Conservation (phyloP, 2,329 filamentous ascomycete genomes). For the Trichophyton simii region DNA sequence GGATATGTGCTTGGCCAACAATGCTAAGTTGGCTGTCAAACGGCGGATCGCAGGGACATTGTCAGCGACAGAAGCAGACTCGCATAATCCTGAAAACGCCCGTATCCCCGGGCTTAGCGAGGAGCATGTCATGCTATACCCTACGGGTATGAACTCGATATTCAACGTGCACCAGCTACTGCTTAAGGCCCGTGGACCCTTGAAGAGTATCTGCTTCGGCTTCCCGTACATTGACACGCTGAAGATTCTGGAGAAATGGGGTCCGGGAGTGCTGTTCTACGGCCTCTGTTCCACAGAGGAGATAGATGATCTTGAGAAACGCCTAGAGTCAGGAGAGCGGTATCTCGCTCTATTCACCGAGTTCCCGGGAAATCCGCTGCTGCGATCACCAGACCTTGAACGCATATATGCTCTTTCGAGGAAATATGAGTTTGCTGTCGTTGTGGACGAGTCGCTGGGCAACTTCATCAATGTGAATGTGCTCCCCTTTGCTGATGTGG, state of each 20-base stretch:
- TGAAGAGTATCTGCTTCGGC: slow-evolving; percentile 81
- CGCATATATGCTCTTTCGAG: slow-evolving; percentile 73
- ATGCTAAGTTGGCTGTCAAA: slow-evolving; percentile 74
- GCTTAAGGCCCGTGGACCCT: slow-evolving; percentile 48
- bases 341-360: slow-evolving; percentile 84
- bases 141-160: slow-evolving; percentile 89
- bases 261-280: slow-evolving; percentile 78
- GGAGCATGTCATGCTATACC: slow-evolving; percentile 78
- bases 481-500: slow-evolving; percentile 73
- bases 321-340: slow-evolving; percentile 58
- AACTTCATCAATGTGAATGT: slow-evolving; percentile 96
- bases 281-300: slow-evolving; percentile 66
- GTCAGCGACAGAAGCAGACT: slow-evolving; percentile 52
- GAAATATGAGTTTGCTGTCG: slow-evolving; percentile 73
- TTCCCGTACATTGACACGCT: slow-evolving; percentile 96
- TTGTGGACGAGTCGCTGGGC: slow-evolving; percentile 91
- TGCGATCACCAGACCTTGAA: slow-evolving; percentile 69
- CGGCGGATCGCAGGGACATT: slow-evolving; percentile 81
- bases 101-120: slow-evolving; percentile 52
- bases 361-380: slow-evolving; percentile 82
- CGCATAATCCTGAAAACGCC: slow-evolving; percentile 32
- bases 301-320: slow-evolving; percentile 67
- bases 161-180: slow-evolving; percentile 74
- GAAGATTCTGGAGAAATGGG: slow-evolving; percentile 90
- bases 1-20: slow-evolving; percentile 61